Evolutionary conservation across 768 basidiomycete genomes (phyloP), one percentile per base, ranked within the genome.

Genomic region (Strobilomyces confusus): DNA sequence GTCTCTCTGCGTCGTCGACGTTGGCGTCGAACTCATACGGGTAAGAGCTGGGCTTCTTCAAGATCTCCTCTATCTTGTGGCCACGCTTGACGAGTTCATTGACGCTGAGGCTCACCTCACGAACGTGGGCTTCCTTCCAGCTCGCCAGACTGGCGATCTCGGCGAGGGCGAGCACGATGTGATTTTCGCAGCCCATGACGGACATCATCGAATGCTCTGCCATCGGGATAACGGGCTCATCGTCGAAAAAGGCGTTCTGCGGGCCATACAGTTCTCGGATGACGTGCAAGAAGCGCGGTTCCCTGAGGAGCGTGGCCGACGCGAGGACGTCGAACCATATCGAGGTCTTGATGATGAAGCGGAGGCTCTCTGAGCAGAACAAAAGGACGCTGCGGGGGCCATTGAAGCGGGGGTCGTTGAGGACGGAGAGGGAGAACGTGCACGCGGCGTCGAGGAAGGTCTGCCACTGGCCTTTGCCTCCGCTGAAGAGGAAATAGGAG

Each of bases 251-350:
- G 41, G 56, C 52, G 5, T 32, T 9, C 14, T 49, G 61, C 7
- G 55, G 41, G 19, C 65, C 67, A 68, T 84, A 92, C 40, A 92
- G 72, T 23, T 68, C 66, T 22, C 78, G 75, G 62, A 89, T 84
- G 38, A 77, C 73, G 4, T 61, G 30, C 36, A 86, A 69, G 67
- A 90, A 84, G 44, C 73, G 73, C 11, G 90, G 89, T 4, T 70
- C 59, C 57, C 76, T 60, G 56, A 77, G 73, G n/a, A 79, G 82
- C n/a, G 89, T 88, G 47, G 86, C 79, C 1, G 85, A 82, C 8
- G 87, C 89, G 48, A 92, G 77, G 33, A 92, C 87, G 65, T 92
- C 90, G 67, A 92, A 90, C 90, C 90, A 92, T 51, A 92, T 83
- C 15, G 87, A 82, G 25, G 89, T 86, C 69, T 89, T 89, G 71